Conservation (phyloP, 345 rosid species). For the Leavenworthia alabamica region DNA sequence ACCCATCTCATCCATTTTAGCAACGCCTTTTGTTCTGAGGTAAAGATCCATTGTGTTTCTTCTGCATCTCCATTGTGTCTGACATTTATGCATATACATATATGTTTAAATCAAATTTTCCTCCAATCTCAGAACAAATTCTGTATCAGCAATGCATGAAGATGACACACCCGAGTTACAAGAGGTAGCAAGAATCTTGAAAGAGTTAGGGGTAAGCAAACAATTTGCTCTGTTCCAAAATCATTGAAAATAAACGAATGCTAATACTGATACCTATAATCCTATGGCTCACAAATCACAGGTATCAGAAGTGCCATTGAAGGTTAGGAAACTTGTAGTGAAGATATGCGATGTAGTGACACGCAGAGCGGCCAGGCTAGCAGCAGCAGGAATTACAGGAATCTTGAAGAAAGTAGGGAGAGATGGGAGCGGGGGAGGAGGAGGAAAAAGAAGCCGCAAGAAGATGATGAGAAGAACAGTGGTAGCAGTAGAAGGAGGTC, state of each 20-base stretch:
- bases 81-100: background rate
- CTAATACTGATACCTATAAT: background rate
- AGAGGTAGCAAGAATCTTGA: slow-evolving; percentile 56
- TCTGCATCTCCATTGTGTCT: too few relatives aligned
- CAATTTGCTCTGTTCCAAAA: background rate
- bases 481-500: slow-evolving; percentile 78
- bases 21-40: slow-evolving; percentile 57
- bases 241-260: too few relatives aligned
- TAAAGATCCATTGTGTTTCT: slow-evolving; percentile 26
- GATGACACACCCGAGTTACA: slow-evolving; percentile 72
- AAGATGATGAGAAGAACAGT: slow-evolving; percentile 77
- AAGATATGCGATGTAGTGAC: slow-evolving; percentile 82
- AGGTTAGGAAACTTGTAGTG: slow-evolving; percentile 63
- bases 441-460: slow-evolving; percentile 55
- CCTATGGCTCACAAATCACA: slow-evolving; percentile 26
- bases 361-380: slow-evolving; percentile 80
- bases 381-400: slow-evolving; percentile 89
- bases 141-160: slow-evolving; percentile 73
- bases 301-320: slow-evolving; percentile 65
- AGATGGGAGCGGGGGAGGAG: slow-evolving; percentile 79
- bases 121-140: slow-evolving; percentile 43
- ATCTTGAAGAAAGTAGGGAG: slow-evolving; percentile 88
- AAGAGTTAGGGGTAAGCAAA: slow-evolving; percentile 55
- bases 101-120: too few relatives aligned
- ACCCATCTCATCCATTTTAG: slow-evolving; percentile 47